phyloP scores from a whole-genome alignment of 2,329 filamentous ascomycete genomes.

The Neopestalotiopsis sp. region DNA sequence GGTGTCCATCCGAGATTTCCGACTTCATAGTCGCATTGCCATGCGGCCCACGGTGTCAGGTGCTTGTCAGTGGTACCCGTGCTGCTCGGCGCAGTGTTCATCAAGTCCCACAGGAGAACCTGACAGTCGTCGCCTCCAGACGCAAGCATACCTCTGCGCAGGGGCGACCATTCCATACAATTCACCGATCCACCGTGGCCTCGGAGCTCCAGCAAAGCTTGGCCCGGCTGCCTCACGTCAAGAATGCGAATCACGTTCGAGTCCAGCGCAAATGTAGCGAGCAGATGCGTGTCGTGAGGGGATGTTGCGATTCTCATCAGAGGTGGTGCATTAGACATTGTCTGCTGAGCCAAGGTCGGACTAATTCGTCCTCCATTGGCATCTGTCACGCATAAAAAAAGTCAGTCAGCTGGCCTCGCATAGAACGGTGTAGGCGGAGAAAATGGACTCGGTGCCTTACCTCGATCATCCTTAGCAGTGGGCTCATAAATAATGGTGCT shows the following conservation, averaged over 20 bases:
- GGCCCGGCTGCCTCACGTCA: slow-evolving; percentile 93
- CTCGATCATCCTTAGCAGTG: slow-evolving; percentile 79
- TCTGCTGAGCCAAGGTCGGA: slow-evolving; percentile 77
- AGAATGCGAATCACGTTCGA: slow-evolving; percentile 92
- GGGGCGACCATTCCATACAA: slow-evolving; percentile 94
- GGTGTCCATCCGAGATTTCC: slow-evolving; percentile 87
- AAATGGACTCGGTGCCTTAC: slow-evolving; percentile 43
- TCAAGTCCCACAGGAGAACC: slow-evolving; percentile 91
- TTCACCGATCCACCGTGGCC: slow-evolving; percentile 87
- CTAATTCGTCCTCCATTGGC: slow-evolving; percentile 68
- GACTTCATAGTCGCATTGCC: slow-evolving; percentile 87
- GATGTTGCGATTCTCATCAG: slow-evolving; percentile 85
- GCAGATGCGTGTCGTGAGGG: slow-evolving; percentile 90
- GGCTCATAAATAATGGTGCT: slow-evolving; percentile 99
- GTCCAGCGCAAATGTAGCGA: slow-evolving; percentile 96
- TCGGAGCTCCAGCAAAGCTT: slow-evolving; percentile 89
- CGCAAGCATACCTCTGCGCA: slow-evolving; percentile 83
- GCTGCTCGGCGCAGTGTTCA: slow-evolving; percentile 65
- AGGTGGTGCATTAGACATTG: slow-evolving; percentile 77
- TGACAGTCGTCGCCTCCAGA: slow-evolving; percentile 92
- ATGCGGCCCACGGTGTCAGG: slow-evolving; percentile 74
- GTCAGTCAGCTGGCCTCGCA: neutral
- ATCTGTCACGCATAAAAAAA: slow-evolving; percentile 39
- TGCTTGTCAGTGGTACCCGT: slow-evolving; percentile 58
- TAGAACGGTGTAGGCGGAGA: neutral